Conservation (phyloP, 495 filamentous ascomycete species). For the Aspergillus carlsbadensis region DNA sequence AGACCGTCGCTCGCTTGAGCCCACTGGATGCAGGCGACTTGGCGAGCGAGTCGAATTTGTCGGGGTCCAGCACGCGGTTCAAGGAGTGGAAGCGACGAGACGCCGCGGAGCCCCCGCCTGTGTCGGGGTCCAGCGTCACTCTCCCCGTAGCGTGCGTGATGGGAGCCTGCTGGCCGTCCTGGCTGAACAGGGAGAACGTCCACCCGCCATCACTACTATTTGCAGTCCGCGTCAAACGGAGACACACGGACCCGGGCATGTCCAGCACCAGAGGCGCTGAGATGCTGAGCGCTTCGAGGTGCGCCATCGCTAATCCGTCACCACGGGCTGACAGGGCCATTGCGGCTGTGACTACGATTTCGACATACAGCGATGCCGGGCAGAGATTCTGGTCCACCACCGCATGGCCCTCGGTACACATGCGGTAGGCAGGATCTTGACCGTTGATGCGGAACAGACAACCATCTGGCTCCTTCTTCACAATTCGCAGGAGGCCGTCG, state of each 20-base stretch:
- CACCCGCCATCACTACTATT: background rate
- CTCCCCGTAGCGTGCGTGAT: background rate
- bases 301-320: background rate
- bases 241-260: background rate
- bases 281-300: background rate
- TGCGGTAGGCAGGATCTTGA: background rate
- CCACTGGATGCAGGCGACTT: background rate
- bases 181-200: background rate
- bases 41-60: background rate
- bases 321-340: background rate
- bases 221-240: background rate
- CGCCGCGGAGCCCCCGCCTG: background rate
- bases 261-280: constrained; percentile 3
- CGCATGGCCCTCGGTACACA: constrained; percentile 31
- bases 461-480: no score
- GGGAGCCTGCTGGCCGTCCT: background rate
- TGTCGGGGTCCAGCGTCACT: background rate
- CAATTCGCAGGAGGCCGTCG: no score
- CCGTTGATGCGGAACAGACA: background rate
- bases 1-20: constrained; percentile 26
- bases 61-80: background rate
- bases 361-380: constrained; percentile 46
- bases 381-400: constrained; percentile 33
- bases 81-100: background rate
- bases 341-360: constrained; percentile 30